Conservation (phyloP, 805 yeast species). For the Wickerhamomyces chambardii region DNA sequence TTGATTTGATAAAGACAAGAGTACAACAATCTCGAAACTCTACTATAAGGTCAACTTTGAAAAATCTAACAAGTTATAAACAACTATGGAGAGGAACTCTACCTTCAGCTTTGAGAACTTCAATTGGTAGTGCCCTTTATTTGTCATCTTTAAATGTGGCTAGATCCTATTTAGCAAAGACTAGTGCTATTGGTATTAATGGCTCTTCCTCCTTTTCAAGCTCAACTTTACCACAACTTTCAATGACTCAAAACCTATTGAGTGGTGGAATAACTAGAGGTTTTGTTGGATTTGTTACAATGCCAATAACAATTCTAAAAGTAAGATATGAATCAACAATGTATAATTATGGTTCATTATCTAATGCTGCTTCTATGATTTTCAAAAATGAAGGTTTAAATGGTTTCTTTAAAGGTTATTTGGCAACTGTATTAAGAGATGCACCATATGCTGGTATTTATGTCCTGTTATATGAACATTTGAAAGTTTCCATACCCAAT, state of each 20-base stretch:
- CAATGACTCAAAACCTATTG: conserved; percentile 57
- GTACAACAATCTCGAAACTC: conserved; percentile 49
- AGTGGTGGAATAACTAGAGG: conserved; percentile 80
- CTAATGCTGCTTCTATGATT: conserved; percentile 51
- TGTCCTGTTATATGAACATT: conserved; percentile 74
- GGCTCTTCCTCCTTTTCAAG: conserved; percentile 6
- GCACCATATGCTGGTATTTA: conserved; percentile 96
- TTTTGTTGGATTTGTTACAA: conserved; percentile 73
- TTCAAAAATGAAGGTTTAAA: conserved; percentile 38
- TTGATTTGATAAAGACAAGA: conserved; percentile 83
- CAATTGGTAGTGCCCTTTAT: conserved; percentile 85
- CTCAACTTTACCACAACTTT: conserved; percentile 61
- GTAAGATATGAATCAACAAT: conserved; percentile 81
- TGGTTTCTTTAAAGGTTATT: conserved; percentile 83
- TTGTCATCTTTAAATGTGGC: conserved; percentile 60
- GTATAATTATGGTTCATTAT: conserved; percentile 58
- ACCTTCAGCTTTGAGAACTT: conserved; percentile 85
- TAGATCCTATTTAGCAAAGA: conserved; percentile 40
- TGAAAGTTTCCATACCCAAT: conserved; percentile 48
- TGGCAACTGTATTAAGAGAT: conserved; percentile 82
- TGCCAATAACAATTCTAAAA: conserved; percentile 91
- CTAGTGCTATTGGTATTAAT: too few relatives aligned
- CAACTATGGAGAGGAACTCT: conserved; percentile 90
- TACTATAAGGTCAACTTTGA: conserved; percentile 22
- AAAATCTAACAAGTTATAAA: conserved; percentile 27